A percentile compares a stretch with the other conserved stretches of the same genome.
Conservation (phyloP, 345 rosid genomes). For the Syzygium jambos region DNA sequence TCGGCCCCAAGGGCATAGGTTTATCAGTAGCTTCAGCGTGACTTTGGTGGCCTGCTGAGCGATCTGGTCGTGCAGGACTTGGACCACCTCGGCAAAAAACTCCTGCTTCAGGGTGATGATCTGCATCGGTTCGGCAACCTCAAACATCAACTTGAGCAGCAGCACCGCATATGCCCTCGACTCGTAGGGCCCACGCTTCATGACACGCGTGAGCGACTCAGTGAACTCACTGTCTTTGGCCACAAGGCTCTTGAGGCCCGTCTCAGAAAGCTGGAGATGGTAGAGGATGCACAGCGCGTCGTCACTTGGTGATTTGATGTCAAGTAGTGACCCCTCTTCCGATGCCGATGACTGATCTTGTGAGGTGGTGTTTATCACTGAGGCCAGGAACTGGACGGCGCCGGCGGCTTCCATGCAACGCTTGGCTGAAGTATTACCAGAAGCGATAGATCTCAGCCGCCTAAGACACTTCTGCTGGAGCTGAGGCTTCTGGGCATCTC, state of each 20-base stretch:
- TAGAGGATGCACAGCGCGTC: slow-evolving; percentile 70
- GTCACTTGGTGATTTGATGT: slow-evolving; percentile 20
- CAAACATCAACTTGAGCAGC: slow-evolving; percentile 22
- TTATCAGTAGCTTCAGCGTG: slow-evolving; percentile 23
- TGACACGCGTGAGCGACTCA: slow-evolving; percentile 18
- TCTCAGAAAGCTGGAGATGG: slow-evolving; percentile 54
- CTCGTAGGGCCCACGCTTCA: slow-evolving; percentile 19
- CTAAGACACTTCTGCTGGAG: slow-evolving; percentile 41
- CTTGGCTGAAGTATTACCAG: slow-evolving; percentile 38
- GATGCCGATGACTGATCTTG: neutral
- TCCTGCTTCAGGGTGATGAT: slow-evolving; percentile 14
- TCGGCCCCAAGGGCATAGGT: slow-evolving; percentile 49
- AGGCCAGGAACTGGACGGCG: slow-evolving; percentile 52
- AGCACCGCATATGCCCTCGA: slow-evolving; percentile 26
- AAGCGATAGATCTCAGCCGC: slow-evolving; percentile 40
- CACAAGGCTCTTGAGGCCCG: slow-evolving; percentile 44
- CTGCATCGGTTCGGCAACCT: slow-evolving; percentile 37
- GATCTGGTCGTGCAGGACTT: slow-evolving; percentile 30
- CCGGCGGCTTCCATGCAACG: slow-evolving; percentile 70
- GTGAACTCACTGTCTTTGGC: slow-evolving; percentile 38
- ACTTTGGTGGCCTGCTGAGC: slow-evolving; percentile 40
- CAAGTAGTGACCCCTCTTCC: slow-evolving; percentile 3
- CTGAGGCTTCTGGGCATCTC: slow-evolving; percentile 32
- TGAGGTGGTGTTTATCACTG: slow-evolving; percentile 15
- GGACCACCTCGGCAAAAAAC: slow-evolving; percentile 28